phyloP scores from a whole-genome alignment of 805 yeast genomes.

The Cyberlindnera galapagoensis region DNA sequence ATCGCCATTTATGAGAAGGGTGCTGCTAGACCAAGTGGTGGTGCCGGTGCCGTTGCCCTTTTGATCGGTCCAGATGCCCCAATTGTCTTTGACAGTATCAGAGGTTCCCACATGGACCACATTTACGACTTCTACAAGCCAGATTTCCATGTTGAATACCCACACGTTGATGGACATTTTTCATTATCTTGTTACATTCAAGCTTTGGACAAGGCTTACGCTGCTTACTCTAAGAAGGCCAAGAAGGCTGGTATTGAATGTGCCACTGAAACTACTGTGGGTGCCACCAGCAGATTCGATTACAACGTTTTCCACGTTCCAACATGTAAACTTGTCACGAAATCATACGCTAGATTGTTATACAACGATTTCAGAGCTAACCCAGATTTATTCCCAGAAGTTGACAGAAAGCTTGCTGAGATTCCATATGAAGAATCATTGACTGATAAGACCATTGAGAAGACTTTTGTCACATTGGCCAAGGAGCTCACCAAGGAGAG shows the following conservation, averaged over 20 bases:
- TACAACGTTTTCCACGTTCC: constrained; percentile 97
- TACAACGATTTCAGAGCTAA: constrained; percentile 81
- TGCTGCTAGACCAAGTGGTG: constrained; percentile 99
- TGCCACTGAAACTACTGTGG: constrained; percentile 49
- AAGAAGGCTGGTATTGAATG: constrained; percentile 40
- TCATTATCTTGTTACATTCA: constrained; percentile 90
- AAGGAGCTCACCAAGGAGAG: constrained; percentile 59
- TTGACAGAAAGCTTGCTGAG: constrained; percentile 41
- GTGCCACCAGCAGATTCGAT: constrained; percentile 71
- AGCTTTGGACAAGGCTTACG: constrained; percentile 86
- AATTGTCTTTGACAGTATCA: constrained; percentile 78
- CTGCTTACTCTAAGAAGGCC: constrained; percentile 73
- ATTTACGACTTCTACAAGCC: constrained; percentile 99
- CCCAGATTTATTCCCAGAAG: constrained; percentile 57
- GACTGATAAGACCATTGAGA: constrained; percentile 76
- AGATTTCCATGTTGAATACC: constrained; percentile 92
- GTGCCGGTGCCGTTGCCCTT: constrained; percentile 95
- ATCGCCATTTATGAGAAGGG: constrained; percentile 97
- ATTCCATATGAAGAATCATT: constrained; percentile 72
- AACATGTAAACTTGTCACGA: constrained; percentile 89
- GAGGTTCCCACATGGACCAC: constrained; percentile 94
- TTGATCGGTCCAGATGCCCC: constrained; percentile 98
- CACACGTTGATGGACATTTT: constrained; percentile 95
- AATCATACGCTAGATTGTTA: constrained; percentile 86
- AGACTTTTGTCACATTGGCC: constrained; percentile 71